Conservation (phyloP, 306 rosid genomes). For the Carpinus fangiana region DNA sequence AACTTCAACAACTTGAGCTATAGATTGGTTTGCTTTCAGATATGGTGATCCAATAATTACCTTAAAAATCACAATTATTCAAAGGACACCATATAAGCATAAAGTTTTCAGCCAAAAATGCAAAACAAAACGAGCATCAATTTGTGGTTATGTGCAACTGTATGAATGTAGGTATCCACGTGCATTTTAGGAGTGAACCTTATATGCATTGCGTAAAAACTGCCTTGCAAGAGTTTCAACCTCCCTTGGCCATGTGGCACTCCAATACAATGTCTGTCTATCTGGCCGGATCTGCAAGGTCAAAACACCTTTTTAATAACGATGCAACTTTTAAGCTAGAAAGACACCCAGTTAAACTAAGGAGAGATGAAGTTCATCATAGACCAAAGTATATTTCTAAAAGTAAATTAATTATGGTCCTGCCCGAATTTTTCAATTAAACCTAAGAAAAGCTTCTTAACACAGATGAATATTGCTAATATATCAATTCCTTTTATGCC, state of each 20-base stretch:
- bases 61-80: conserved; percentile 37
- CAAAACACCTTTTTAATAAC: conserved; percentile 17
- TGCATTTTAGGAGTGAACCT: conserved; percentile 45
- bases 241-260: conserved; percentile 99
- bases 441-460: background rate
- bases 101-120: background rate
- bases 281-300: conserved; percentile 87
- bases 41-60: conserved; percentile 79
- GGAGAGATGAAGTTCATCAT: background rate
- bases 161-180: background rate
- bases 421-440: background rate
- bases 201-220: conserved; percentile 77
- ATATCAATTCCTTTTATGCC: background rate
- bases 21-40: conserved; percentile 90
- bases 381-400: background rate
- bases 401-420: background rate
- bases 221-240: conserved; percentile 93
- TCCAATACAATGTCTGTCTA: conserved; percentile 97
- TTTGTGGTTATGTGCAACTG: background rate
- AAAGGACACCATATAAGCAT: background rate
- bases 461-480: background rate
- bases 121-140: conserved; percentile 8
- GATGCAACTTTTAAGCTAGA: background rate
- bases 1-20: conserved; percentile 84
- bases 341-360: background rate